Evolutionary conservation across 495 filamentous ascomycete species (phyloP), one percentile per base, ranked within the genome.

Genomic region (Sabuloglossum arenarium): DNA sequence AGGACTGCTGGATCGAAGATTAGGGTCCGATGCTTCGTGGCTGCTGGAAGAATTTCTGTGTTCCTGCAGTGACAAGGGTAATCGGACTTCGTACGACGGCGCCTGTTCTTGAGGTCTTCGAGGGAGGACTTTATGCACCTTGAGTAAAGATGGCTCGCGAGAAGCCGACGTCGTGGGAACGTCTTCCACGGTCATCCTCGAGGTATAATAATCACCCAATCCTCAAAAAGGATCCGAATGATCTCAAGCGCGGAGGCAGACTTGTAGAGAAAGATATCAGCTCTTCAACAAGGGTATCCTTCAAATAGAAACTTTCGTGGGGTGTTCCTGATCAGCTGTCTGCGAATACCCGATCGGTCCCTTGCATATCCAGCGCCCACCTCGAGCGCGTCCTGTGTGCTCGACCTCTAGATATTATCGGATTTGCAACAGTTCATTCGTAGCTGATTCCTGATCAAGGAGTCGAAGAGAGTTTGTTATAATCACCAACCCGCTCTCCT

Each of bases 181-280:
- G 47, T 51, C 47, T 12, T 51, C 47, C 47, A 51, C 47, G 16
- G 47, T 51, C 47, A 51, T 51, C 24, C 47, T 51, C 12, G 28
- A 29, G 28, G 12, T 29, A 14, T 6, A 10, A 16, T 16, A n/a
- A 24, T 16, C 19, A 5, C 21, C 24, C 24, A 12, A 14, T 29
- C 23, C 23, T 19, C 47, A 28, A 29, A 39, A 16, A 5, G 47
- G 12, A 29, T 51, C 23, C n/a, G 4, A 29, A 30, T 10, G 47
- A 51, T 19, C 6, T 29, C 5, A 8, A 29, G 14, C 23, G 23
- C 23, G 28, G 28, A 2, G 47, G 28, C 21, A 27, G 24, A 47
- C 8, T 23, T 27, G 45, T 10, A 21, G 25, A 29, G 47, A 5
- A 16, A 30, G n/a, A 23, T 9, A 29, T 19, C 28, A 11, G 12